A percentile compares a stretch with the other conserved stretches of the same genome.
These are phyloP conservation scores for Arthroderma uncinatum DNA, from an alignment of 2,329 filamentous ascomycete genomes.

Conservation along the genomic window DNA sequence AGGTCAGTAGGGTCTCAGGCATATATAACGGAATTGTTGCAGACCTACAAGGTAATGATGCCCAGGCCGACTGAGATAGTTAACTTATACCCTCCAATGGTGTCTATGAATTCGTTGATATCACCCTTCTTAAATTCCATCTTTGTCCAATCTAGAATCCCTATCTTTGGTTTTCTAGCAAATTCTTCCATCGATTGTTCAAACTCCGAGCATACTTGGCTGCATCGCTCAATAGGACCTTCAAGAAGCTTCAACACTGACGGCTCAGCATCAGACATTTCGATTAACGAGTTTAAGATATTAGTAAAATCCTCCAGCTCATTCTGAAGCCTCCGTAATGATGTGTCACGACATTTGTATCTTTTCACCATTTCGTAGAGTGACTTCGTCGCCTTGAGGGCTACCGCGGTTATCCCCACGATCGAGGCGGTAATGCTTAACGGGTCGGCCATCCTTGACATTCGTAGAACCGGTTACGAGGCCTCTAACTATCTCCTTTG, in stretches of 20 bases:
- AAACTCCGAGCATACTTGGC: constrained; percentile 29
- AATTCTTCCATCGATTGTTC: constrained; percentile 29
- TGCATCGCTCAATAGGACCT: constrained; percentile 29
- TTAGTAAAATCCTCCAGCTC: too few relatives aligned
- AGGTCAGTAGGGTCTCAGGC: background rate
- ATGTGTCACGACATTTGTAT: too few relatives aligned
- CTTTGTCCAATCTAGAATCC: constrained; percentile 32
- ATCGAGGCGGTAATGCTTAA: constrained; percentile 27
- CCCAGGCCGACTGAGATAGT: constrained; percentile 31
- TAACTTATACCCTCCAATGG: constrained; percentile 30
- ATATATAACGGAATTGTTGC: constrained; percentile 8
- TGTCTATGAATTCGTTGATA: constrained; percentile 34
- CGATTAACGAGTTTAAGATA: too few relatives aligned
- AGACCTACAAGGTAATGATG: constrained; percentile 28
- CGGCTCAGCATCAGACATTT: too few relatives aligned
- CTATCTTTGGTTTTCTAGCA: constrained; percentile 23
- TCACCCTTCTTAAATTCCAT: constrained; percentile 34
- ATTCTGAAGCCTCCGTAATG: too few relatives aligned
- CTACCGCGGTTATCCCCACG: constrained; percentile 26
- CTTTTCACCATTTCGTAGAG: too few relatives aligned
- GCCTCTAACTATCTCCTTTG: too few relatives aligned
- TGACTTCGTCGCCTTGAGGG: too few relatives aligned
- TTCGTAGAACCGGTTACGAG: too few relatives aligned
- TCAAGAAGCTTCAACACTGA: too few relatives aligned
- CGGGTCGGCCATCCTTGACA: constrained; percentile 22